Evolutionary conservation across 352 stramenopile species (phyloP).

Genomic region (Phytophthora tentaculata): DNA sequence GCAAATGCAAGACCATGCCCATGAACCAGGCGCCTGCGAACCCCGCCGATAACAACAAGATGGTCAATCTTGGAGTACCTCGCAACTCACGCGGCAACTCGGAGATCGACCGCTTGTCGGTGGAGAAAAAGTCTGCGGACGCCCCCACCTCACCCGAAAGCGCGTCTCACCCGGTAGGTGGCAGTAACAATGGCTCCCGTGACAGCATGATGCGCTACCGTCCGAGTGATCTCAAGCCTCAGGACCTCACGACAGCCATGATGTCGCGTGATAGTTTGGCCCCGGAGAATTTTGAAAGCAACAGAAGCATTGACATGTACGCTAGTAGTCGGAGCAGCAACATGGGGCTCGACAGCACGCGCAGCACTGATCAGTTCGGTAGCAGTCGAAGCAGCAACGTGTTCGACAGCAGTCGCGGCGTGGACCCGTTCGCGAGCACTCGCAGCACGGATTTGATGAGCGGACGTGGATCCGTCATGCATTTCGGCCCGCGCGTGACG

Average conservation of each 20-base stretch:
- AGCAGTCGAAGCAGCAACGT: slow-evolving; percentile 28
- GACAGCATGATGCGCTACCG: slow-evolving; percentile 81
- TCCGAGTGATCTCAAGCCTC: slow-evolving; percentile 63
- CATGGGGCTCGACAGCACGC: slow-evolving; percentile 22
- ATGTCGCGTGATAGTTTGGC: slow-evolving; percentile 67
- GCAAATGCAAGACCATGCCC: slow-evolving; percentile 42
- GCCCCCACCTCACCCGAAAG: slow-evolving; percentile 19
- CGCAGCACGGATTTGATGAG: slow-evolving; percentile 39
- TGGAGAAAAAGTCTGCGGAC: slow-evolving; percentile 36
- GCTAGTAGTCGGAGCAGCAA: slow-evolving; percentile 36
- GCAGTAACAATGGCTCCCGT: slow-evolving; percentile 41
- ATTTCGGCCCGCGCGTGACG: slow-evolving; percentile 56
- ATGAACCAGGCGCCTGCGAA: slow-evolving; percentile 34
- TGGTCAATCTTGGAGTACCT: slow-evolving; percentile 35
- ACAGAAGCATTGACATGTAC: slow-evolving; percentile 24
- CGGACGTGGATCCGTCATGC: slow-evolving; percentile 48
- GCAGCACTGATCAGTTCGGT: slow-evolving; percentile 25
- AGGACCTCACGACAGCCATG: slow-evolving; percentile 53
- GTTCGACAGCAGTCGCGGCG: slow-evolving; percentile 31
- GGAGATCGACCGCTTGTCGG: slow-evolving; percentile 45
- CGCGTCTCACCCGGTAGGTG: not conserved
- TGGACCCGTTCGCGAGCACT: slow-evolving; percentile 30
- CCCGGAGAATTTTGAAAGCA: slow-evolving; percentile 34
- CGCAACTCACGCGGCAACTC: slow-evolving; percentile 43
- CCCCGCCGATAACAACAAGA: slow-evolving; percentile 28